phyloP scores from a whole-genome alignment of 257 asterid species.

The Nicotiana attenuata region DNA sequence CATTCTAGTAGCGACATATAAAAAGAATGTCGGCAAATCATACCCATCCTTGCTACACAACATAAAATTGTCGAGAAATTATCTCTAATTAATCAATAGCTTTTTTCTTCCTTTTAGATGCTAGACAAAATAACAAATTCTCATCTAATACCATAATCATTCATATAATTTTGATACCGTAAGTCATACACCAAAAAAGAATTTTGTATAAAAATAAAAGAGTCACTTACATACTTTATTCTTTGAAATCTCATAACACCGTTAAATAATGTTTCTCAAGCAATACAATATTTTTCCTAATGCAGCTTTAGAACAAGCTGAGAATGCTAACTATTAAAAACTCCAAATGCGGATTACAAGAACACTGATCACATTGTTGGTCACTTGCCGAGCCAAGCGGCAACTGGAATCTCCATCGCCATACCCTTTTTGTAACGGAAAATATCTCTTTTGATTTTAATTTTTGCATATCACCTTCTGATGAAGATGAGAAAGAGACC shows the following conservation, averaged over 20 bases:
- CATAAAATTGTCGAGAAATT: no score
- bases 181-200: background rate
- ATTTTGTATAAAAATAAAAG: background rate
- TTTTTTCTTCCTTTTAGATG: no score
- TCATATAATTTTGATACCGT: background rate
- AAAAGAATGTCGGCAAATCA: no score
- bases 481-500: no score
- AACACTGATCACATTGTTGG: background rate
- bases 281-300: background rate
- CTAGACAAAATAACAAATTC: no score
- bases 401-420: background rate
- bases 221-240: background rate
- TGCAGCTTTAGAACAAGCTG: background rate
- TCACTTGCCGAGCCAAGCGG: background rate
- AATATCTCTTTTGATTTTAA: no score
- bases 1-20: background rate
- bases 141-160: no score
- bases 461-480: no score
- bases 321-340: background rate
- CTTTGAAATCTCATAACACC: background rate
- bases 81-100: no score
- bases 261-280: background rate
- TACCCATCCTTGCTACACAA: no score
- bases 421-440: no score
- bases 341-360: background rate